A percentile compares a stretch with the other conserved stretches of the same genome.
Evolutionary conservation across 306 rosid species (phyloP).

Genomic region (Sphenostylis stenocarpa): DNA sequence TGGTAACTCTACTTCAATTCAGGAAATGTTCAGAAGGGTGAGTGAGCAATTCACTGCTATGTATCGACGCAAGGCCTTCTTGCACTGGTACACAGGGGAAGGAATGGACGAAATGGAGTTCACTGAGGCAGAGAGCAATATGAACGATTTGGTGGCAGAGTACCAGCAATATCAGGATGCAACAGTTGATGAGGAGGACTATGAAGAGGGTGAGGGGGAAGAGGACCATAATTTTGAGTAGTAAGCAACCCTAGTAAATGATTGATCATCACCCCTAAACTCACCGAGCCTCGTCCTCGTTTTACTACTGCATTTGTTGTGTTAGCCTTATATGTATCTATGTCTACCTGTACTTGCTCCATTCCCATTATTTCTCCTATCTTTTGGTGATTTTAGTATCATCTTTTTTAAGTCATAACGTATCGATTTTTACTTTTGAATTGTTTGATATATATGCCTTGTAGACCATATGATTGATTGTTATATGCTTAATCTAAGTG

Average conservation of each 20-base stretch:
- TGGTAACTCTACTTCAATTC: constrained; percentile 88
- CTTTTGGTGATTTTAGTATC: no score
- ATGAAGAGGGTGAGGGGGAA: constrained; percentile 50
- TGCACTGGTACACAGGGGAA: constrained; percentile 92
- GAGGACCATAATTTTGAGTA: constrained; percentile 39
- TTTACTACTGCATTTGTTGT: not conserved
- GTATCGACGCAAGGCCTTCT: constrained; percentile 82
- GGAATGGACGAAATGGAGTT: constrained; percentile 98
- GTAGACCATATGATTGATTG: not conserved
- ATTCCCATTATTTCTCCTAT: no score
- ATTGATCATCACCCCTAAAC: not conserved
- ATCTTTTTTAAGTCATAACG: no score
- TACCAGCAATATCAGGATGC: constrained; percentile 93
- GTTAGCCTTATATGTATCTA: not conserved
- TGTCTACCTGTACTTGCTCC: no score
- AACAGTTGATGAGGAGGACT: constrained; percentile 73
- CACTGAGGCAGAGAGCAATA: constrained; percentile 86
- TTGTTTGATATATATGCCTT: no score
- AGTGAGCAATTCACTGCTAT: constrained; percentile 92
- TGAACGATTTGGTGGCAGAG: constrained; percentile 91
- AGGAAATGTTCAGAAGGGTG: constrained; percentile 89
- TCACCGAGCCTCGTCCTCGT: not conserved
- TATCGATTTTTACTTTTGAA: no score
- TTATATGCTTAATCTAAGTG: not conserved
- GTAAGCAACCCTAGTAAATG: not conserved